Percentiles rank a stretch among this genome's conserved stretches.
phyloP scores from a whole-genome alignment of 2,329 filamentous ascomycete species.

The Endoconidiophora laricicola region DNA sequence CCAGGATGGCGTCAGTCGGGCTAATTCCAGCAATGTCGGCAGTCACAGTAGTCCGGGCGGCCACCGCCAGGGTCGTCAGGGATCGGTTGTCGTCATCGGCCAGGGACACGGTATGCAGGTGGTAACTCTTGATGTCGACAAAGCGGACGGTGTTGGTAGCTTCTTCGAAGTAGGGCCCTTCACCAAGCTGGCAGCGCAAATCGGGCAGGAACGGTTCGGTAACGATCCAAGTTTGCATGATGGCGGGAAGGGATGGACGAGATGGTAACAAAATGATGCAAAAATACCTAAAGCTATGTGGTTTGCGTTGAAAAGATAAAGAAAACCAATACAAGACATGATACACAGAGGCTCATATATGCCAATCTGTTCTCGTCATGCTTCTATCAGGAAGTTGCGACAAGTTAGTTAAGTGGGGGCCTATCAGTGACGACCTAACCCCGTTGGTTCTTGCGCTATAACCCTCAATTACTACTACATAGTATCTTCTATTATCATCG shows the following conservation, averaged over 20 bases:
- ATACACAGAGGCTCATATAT: no score
- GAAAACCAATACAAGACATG: no score
- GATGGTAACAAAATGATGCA: no score
- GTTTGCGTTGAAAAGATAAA: background rate
- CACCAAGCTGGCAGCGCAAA: constrained; percentile 49
- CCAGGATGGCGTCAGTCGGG: constrained; percentile 47
- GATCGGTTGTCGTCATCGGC: constrained; percentile 40
- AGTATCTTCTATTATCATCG: no score
- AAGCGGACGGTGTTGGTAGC: constrained; percentile 52
- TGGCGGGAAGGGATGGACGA: background rate
- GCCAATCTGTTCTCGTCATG: no score
- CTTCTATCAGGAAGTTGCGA: no score
- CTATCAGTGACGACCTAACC: no score
- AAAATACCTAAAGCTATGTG: no score
- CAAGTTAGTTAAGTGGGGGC: no score
- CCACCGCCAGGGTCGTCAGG: constrained; percentile 41
- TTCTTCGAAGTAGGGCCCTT: constrained; percentile 59
- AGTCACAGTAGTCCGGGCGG: constrained; percentile 47
- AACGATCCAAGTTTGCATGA: constrained; percentile 33
- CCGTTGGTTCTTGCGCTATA: no score
- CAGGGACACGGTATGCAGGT: constrained; percentile 56
- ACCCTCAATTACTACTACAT: no score
- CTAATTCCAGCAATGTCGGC: constrained; percentile 58
- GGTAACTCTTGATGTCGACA: constrained; percentile 67
- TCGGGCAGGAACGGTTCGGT: constrained; percentile 39